Evolutionary conservation across 1,284 basidiomycete genomes (phyloP), one percentile per base, ranked within the genome.

Genomic region (Coniophora puteana): DNA sequence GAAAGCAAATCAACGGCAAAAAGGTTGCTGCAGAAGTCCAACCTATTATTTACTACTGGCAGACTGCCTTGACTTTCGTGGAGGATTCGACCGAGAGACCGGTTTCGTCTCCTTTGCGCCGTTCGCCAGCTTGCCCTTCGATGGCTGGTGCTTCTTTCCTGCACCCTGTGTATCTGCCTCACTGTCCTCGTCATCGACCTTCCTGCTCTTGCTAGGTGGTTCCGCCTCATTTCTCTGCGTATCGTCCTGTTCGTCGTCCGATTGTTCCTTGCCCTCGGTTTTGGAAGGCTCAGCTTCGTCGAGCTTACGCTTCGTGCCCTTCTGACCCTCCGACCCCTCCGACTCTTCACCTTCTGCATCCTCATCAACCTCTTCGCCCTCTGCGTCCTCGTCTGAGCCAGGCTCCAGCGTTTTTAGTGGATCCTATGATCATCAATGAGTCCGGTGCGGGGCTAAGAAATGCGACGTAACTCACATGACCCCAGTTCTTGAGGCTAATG

Each of bases 401-500:
- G n/a, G 25, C 16, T 41, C 34, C 17, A 47, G n/a, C 21, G 18
- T 36, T n/a, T 47, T 37, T 26, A 47, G 16, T 28, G 46, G 39
- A 18, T 46, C 39, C 45, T 47, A 45, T 21, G 44, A 45, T 44
- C n/a, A 22, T 20, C 8, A 10, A 20, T 31, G 24, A 21, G 12
- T 14, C 24, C 14, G 24, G 17, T 17, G 21, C n/a, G 17, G 31
- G 27, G 14, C 26, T 36, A 24, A 24, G 21, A 14, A 4, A n/a
- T 10, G 13, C 25, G 16, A n/a, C 24, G 28, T n/a, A 7, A 50
- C 62, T 46, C 36, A 65, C 63, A 48, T 66, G 63, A 5, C 63
- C 59, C 61, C 62, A 65, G 42, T 65, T 65, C 37, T 58, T 61
- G 38, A 65, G 37, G 36, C 62, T 65, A 40, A 61, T 61, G 0